phyloP scores from a whole-genome alignment of 345 rosid species.

The Linum trigynum region DNA sequence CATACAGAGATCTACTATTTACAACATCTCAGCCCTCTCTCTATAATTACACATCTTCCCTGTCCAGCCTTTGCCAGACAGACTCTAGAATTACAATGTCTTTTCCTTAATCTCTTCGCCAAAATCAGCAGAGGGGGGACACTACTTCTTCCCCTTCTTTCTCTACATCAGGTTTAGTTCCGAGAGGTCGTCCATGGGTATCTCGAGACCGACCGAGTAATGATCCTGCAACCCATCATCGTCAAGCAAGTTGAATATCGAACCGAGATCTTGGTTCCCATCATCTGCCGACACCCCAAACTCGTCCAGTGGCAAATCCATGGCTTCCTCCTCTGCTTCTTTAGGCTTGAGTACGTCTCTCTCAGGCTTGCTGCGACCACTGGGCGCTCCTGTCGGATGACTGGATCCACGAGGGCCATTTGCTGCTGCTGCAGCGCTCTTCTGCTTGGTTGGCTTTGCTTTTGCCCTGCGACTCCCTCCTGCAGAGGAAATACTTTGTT shows the following conservation, averaged over 20 bases:
- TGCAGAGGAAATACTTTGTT: constrained; percentile 21
- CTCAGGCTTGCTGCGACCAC: too few relatives aligned
- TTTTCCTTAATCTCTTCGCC: neutral
- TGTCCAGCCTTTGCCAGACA: neutral
- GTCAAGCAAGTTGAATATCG: constrained; percentile 48
- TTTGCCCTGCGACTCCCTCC: constrained; percentile 35
- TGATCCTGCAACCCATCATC: constrained; percentile 60
- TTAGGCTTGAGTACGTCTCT: constrained; percentile 4
- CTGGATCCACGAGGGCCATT: neutral
- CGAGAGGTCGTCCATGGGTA: constrained; percentile 90
- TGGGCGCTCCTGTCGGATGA: too few relatives aligned
- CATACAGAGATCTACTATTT: too few relatives aligned
- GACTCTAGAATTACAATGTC: neutral
- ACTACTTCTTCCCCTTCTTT: too few relatives aligned
- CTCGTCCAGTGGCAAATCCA: constrained; percentile 46
- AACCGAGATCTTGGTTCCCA: constrained; percentile 46
- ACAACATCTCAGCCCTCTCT: too few relatives aligned
- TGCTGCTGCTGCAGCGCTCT: constrained; percentile 27
- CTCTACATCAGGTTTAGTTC: constrained; percentile 30
- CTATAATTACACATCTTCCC: neutral
- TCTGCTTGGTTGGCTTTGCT: constrained; percentile 54
- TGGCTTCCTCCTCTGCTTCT: constrained; percentile 41
- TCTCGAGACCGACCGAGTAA: constrained; percentile 65
- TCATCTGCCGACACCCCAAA: constrained; percentile 15
- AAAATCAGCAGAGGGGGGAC: too few relatives aligned